Conservation (phyloP, 192 early-diverging fungal genomes). For the Coemansia nantahalensis region DNA sequence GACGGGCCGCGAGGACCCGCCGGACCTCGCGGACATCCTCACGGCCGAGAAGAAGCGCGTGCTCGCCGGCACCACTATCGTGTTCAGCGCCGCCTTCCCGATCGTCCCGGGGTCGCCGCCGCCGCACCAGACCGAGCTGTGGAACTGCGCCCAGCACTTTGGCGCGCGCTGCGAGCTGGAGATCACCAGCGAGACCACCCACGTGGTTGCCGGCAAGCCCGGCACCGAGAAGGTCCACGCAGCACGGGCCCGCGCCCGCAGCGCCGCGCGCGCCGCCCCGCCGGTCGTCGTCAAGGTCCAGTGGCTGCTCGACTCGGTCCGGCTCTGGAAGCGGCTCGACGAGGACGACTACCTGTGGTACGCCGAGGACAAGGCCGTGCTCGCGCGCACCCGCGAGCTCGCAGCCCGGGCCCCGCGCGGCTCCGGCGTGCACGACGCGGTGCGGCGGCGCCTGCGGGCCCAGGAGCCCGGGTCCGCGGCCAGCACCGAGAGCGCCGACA, state of each 20-base stretch:
- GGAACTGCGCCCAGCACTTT: conserved; percentile 76
- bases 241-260: conserved; percentile 51
- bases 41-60: conserved; percentile 59
- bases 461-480: conserved; percentile 15
- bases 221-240: conserved; percentile 75
- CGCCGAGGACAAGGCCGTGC: conserved; percentile 24
- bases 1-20: conserved; percentile 5
- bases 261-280: conserved; percentile 60
- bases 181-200: conserved; percentile 67
- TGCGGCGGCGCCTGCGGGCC: conserved; percentile 17
- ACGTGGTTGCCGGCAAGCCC: conserved; percentile 82
- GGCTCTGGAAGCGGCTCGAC: conserved; percentile 66
- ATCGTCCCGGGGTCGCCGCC: conserved; percentile 52
- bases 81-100: conserved; percentile 84
- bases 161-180: conserved; percentile 75
- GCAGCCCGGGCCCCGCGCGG: not conserved
- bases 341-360: conserved; percentile 63
- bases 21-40: conserved; percentile 58
- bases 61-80: conserved; percentile 63
- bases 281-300: conserved; percentile 37
- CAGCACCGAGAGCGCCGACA: conserved; percentile 46
- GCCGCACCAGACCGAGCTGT: conserved; percentile 68
- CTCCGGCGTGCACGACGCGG: not conserved
- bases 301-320: conserved; percentile 71
- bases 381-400: conserved; percentile 1